Evolutionary conservation across 2,329 filamentous ascomycete genomes (phyloP), one percentile per base, ranked within the genome.

Genomic region (Triangularia setosa): DNA sequence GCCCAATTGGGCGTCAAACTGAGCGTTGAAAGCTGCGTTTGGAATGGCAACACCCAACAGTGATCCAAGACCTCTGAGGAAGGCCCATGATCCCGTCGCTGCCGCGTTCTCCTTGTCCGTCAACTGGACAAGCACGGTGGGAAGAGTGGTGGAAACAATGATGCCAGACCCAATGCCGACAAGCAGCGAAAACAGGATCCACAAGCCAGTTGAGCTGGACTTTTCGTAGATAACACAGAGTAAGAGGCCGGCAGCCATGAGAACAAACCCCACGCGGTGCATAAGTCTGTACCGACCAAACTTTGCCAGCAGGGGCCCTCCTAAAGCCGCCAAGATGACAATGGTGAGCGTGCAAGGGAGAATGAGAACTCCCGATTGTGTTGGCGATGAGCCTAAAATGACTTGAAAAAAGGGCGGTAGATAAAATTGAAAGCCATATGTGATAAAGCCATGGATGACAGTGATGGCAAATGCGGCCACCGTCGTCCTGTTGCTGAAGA

Each of bases 381-480:
- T 69, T 0, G 80, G 73, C 1, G 73, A 71, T 4, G 73, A 69
- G 1, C 65, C 65, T 1, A 75, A 71, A 0, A 82, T 75, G 5
- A 73, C 75, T 62, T 82, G 79, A 70, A 82, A 82, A 69, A 81
- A 82, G 14, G 81, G 70, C 0, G 80, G 79, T 1, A 81, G 68
- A 66, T 80, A 81, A 70, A 76, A 78, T 61, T 75, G 70, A 25
- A 74, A 70, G 69, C 77, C 78, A 61, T 75, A 75, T 0, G 75
- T 69, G 18, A 79, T 67, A 14, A 81, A 68, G 24, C 73, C 73
- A 54, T 79, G 74, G 9, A 81, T 57, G 35, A 79, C 75, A 8
- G 75, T 77, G 18, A 77, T 64, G 3, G 71, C 54, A 57, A 77
- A 77, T 1, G 70, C 74, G 3, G 73, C 68, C 2, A 69, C 62